Conservation (phyloP, 768 basidiomycete species). For the Xanthoconium stramineum region DNA sequence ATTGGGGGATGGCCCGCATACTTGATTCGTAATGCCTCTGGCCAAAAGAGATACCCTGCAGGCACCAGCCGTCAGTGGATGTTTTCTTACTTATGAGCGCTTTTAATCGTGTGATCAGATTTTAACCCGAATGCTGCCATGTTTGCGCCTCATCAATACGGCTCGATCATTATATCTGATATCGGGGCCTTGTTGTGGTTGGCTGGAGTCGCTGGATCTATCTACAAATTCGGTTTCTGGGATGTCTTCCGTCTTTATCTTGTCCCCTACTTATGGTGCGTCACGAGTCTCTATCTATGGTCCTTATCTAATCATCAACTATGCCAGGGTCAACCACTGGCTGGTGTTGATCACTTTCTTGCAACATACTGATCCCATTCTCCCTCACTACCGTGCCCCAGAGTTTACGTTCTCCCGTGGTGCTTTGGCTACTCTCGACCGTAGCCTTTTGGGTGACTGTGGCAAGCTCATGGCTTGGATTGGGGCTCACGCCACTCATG, state of each 20-base stretch:
- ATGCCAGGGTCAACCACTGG: slow-evolving; percentile 82
- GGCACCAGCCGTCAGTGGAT: slow-evolving; percentile 70
- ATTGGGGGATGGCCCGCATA: slow-evolving; percentile 86
- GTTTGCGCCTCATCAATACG: slow-evolving; percentile 78
- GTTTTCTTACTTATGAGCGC: background rate
- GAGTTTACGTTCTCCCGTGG: slow-evolving; percentile 95
- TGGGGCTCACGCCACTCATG: slow-evolving; percentile 81
- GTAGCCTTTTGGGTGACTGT: slow-evolving; percentile 71
- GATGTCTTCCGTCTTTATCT: slow-evolving; percentile 79
- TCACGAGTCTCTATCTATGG: background rate
- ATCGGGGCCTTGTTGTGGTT: slow-evolving; percentile 78
- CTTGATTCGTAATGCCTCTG: slow-evolving; percentile 77
- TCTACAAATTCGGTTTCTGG: slow-evolving; percentile 60
- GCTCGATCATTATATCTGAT: slow-evolving; percentile 78
- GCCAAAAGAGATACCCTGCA: slow-evolving; percentile 76
- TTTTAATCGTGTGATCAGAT: slow-evolving; percentile 39
- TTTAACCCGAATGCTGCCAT: slow-evolving; percentile 76
- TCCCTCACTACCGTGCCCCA: slow-evolving; percentile 88
- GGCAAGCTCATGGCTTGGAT: slow-evolving; percentile 82
- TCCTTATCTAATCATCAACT: background rate
- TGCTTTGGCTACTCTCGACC: slow-evolving; percentile 89
- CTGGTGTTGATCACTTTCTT: slow-evolving; percentile 95
- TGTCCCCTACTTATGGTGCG: slow-evolving; percentile 82
- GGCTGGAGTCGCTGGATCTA: slow-evolving; percentile 50
- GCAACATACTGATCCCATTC: slow-evolving; percentile 94